Base-by-base conservation (phyloP, 208 protist genomes). In the Histomonas meleagridis region DNA sequence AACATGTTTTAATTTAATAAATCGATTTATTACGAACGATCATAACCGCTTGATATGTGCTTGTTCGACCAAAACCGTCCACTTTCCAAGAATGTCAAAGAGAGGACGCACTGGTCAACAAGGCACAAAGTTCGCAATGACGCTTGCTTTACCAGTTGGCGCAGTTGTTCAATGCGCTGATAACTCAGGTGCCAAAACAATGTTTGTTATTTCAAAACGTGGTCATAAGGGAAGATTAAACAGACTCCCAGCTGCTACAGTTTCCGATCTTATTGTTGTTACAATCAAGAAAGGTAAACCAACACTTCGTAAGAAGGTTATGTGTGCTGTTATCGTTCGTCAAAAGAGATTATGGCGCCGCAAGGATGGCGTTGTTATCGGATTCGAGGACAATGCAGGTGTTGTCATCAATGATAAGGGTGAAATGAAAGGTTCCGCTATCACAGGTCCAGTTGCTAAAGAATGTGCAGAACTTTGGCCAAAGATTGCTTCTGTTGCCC, bases 271-370 rank as follows among this genome's bases (percentile, higher is more conserved):
- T 96, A 96, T 99, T 92, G 97, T 99, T 95, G 97, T 96, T 92
- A 99, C 98, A 62, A 97, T 99, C 92, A 99, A 99, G 97, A 99
- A 99, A 95, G 98, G 98, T 93, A 99, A 99, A 95, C 98, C 98
- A 92, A 98, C 99, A 95, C 96, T 99, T 46, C 96, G 98, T 92
- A 99, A 99, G 96, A 99, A 99, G 96, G 97, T 93, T n/a, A 93
- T 94, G 90, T 92, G 92, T 16, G 94, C 91, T 4, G 91, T 95
- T 53, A 92, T 95, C 46, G 86, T 95, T 28, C 90, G 98, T 93
- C 98, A 99, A 96, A 96, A 97, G 93, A 99, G 99, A 97, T 94
- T 97, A 94, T 99, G 97, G 97, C 96, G 98, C 94, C 94, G 98
- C 92, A 98, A 97, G 95, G 97, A 99, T 93, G 98, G 96, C 90